A percentile compares a stretch with the other conserved stretches of the same genome.
These are phyloP conservation scores for Henningerozyma blattae DNA, from an alignment of 805 yeast species.

Conservation along the genomic window DNA sequence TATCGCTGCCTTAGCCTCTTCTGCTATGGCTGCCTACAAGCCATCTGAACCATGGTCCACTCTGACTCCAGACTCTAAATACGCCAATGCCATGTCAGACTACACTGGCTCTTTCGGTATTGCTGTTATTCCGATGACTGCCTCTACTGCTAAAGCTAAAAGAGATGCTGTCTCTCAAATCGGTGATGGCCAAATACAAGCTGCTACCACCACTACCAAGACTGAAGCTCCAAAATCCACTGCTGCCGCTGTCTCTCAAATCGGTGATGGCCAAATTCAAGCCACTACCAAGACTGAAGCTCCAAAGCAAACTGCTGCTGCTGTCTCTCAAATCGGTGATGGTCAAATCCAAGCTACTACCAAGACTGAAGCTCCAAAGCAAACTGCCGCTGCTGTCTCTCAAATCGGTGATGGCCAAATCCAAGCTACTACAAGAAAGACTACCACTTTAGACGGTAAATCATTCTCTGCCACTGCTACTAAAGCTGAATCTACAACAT, in stretches of 20 bases:
- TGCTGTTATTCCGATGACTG: constrained; percentile 41
- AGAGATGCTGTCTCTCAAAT: constrained; percentile 21
- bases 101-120: constrained; percentile 53
- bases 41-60: constrained; percentile 43
- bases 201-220: constrained; percentile 26
- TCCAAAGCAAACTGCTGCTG: constrained; percentile 23
- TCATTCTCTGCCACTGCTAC: constrained; percentile 12
- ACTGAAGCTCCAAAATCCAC: constrained; percentile 14
- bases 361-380: constrained; percentile 13
- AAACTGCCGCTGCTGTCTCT: constrained; percentile 21
- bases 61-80: constrained; percentile 49
- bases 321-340: constrained; percentile 36
- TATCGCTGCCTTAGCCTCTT: constrained; percentile 10
- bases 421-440: constrained; percentile 18
- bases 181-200: constrained; percentile 31
- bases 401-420: constrained; percentile 35
- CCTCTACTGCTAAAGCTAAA: constrained; percentile 16
- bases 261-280: constrained; percentile 42
- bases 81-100: constrained; percentile 44
- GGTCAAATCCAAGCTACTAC: constrained; percentile 15
- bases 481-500: constrained; percentile 1
- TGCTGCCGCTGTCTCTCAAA: constrained; percentile 31
- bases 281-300: constrained; percentile 14
- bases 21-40: constrained; percentile 11
- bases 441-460: constrained; percentile 12